Conservation (phyloP, 305 asterid genomes). For the Fraxinus floribunda region DNA sequence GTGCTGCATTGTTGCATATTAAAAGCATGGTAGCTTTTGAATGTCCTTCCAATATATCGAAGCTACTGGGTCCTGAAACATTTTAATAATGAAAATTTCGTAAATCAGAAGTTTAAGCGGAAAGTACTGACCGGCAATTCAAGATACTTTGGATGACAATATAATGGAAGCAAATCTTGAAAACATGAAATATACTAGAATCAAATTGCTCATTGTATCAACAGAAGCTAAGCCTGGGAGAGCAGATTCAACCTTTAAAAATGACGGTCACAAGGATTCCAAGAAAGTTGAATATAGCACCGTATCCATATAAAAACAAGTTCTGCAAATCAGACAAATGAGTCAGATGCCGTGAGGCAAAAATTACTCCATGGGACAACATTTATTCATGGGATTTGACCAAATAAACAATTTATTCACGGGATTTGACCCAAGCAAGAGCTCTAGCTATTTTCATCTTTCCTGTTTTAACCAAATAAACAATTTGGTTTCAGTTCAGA, state of each 20-base stretch:
- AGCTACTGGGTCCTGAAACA: conserved; percentile 79
- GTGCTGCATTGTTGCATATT: conserved; percentile 96
- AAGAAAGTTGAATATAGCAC: conserved; percentile 94
- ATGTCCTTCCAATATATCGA: conserved; percentile 89
- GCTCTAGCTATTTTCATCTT: conserved; percentile 3
- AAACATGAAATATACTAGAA: conserved; percentile 10
- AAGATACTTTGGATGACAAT: not conserved
- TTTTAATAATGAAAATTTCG: conserved; percentile 7
- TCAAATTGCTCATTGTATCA: conserved; percentile 14
- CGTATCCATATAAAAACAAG: conserved; percentile 92
- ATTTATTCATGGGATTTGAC: not conserved
- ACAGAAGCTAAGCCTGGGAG: conserved; percentile 6
- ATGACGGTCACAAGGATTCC: conserved; percentile 72
- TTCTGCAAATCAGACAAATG: conserved; percentile 56
- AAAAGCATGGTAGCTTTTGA: conserved; percentile 90
- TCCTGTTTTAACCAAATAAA: not conserved
- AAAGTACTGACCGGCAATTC: conserved; percentile 18
- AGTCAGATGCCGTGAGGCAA: conserved; percentile 14
- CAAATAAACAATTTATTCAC: too few species aligned
- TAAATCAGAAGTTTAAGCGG: conserved; percentile 11
- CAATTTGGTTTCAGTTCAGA: not conserved
- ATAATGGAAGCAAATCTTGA: not conserved
- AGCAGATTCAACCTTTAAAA: conserved; percentile 61
- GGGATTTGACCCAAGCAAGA: not conserved
- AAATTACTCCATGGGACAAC: not conserved